Base-by-base conservation (phyloP, 2,329 filamentous ascomycete species). In the Fusarium sp. region DNA sequence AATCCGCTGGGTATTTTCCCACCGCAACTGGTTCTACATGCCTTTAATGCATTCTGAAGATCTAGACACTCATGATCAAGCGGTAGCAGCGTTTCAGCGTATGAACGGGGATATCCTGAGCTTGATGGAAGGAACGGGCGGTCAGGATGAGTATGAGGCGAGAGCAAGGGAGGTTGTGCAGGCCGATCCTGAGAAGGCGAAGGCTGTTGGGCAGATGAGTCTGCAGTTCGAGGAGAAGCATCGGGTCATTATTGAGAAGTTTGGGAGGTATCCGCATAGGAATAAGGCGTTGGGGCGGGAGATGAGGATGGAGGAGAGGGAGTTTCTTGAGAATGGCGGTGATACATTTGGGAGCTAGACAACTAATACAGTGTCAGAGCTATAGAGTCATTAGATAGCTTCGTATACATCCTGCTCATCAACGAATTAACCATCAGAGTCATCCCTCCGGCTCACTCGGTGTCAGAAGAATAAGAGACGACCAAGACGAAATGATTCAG, bases 1-100 rank as follows among this genome's bases (percentile, higher is more conserved):
- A 51, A 74, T 76, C 30, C 78, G 78, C 52, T 82, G 75, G 78
- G 74, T 75, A 53, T 75, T 78, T 59, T 74, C 75, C 25, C 82
- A 84, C 47, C 82, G 86, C 3, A 77, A 78, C 22, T 91, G 88
- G 87, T 86, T 90, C 72, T 85, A 85, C 71, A 78, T 91, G 72
- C 88, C 89, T 1, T 77, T 91, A 8, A 84, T 87, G 82, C 89
- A 91, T 75, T 85, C 85, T 0, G 88, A 90, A 74, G 78, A 84
- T 24, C 54, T 83, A 2, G 72, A 77, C 0, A 77, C 80, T 6
- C 88, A 90, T 60, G 75, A 84, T 12, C 57, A 76, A 29, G 78
- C 81, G 6, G 59, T 78, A 0, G 66, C 70, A 8, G 75, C 80
- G 22, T 77, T 80, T 24, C 75, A 70, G 2, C 74, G 76, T 8